A percentile compares a stretch with the other conserved stretches of the same genome.
Evolutionary conservation across 768 basidiomycete species (phyloP).

Genomic region (Hypsizygus marmoreus): DNA sequence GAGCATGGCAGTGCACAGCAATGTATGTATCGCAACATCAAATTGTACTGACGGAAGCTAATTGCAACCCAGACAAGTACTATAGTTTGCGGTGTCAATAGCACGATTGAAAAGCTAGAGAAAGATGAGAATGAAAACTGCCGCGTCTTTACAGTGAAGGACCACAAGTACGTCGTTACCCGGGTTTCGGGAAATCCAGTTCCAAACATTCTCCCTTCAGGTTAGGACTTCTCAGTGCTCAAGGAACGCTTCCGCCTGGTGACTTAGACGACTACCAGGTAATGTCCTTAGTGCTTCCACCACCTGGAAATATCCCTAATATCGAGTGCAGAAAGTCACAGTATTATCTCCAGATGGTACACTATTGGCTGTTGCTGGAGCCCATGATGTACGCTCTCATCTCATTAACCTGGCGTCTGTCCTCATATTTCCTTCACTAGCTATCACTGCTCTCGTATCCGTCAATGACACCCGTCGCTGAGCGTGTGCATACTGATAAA

Average conservation of each 20-base stretch:
- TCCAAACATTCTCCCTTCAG: conserved; percentile 36
- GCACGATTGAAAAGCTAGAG: conserved; percentile 59
- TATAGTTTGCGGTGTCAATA: conserved; percentile 89
- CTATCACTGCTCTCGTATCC: conserved; percentile 70
- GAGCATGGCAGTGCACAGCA: conserved; percentile 77
- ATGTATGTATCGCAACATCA: conserved; percentile 39
- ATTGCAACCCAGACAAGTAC: conserved; percentile 40
- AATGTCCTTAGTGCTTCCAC: conserved; percentile 7
- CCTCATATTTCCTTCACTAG: conserved; percentile 32
- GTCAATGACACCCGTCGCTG: conserved; percentile 48
- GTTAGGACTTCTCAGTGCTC: conserved; percentile 49
- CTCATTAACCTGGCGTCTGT: conserved; percentile 13
- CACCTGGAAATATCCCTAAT: conserved; percentile 11
- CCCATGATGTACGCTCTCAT: conserved; percentile 56
- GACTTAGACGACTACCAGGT: conserved; percentile 87
- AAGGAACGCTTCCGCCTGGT: conserved; percentile 60
- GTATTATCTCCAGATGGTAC: conserved; percentile 70
- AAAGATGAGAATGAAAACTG: conserved; percentile 84
- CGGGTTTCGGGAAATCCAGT: neutral
- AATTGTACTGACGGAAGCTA: conserved; percentile 5
- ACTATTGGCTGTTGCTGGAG: conserved; percentile 72
- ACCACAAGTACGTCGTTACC: conserved; percentile 52
- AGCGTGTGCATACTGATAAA: conserved; percentile 58
- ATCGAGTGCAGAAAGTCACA: conserved; percentile 81
- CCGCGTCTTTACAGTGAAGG: conserved; percentile 62